Conservation (phyloP, 176 grass and related monocot genomes). For the Zoysia japonica region DNA sequence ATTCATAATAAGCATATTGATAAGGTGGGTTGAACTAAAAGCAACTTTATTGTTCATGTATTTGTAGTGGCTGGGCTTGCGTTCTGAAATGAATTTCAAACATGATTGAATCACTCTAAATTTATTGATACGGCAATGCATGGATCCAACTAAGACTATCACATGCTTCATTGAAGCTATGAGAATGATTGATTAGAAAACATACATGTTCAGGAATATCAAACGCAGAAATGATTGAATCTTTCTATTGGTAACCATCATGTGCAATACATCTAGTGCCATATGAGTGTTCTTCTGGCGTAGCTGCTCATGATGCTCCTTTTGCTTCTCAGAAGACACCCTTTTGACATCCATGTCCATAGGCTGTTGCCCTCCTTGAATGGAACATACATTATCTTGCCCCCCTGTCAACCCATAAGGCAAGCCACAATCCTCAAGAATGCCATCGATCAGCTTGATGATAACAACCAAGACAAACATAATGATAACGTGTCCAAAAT, state of each 20-base stretch:
- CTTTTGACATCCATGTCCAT: slow-evolving; percentile 62
- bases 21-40: slow-evolving; percentile 1
- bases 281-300: slow-evolving; percentile 62
- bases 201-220: slow-evolving; percentile 82
- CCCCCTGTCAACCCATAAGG: slow-evolving; percentile 32
- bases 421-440: slow-evolving; percentile 76
- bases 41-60: not conserved
- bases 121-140: not conserved
- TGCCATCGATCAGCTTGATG: slow-evolving; percentile 67
- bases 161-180: not conserved
- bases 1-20: slow-evolving; percentile 2
- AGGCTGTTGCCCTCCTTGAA: slow-evolving; percentile 43
- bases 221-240: slow-evolving; percentile 72
- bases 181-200: slow-evolving; percentile 23
- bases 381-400: slow-evolving; percentile 38
- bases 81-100: not conserved
- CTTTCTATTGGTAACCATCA: slow-evolving; percentile 74
- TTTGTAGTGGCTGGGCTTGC: not conserved
- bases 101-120: not conserved
- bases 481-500: slow-evolving; percentile 66
- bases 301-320: slow-evolving; percentile 58
- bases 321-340: slow-evolving; percentile 45
- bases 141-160: not conserved
- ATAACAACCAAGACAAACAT: slow-evolving; percentile 58
- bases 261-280: slow-evolving; percentile 75